Evolutionary conservation across 495 filamentous ascomycete species (phyloP).

Genomic region (Physcia stellaris): DNA sequence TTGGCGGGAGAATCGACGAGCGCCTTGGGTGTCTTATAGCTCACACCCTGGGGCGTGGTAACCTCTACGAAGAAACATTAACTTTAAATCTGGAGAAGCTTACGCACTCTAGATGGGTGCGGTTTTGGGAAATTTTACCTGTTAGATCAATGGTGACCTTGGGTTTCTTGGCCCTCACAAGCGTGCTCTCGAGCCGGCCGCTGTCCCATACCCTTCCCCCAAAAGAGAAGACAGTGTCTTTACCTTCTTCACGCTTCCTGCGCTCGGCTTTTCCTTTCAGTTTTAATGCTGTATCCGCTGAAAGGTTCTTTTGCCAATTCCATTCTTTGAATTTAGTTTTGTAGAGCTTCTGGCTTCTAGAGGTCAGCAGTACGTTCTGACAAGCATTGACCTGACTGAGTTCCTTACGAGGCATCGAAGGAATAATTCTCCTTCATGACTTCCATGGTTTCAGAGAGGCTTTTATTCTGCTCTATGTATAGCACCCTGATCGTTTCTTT

Average conservation of each 20-base stretch:
- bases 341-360: background rate
- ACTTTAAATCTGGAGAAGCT: no score
- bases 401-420: background rate
- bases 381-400: background rate
- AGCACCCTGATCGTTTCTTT: background rate
- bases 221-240: background rate
- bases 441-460: background rate
- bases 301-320: background rate
- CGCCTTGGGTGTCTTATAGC: no score
- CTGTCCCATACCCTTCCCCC: background rate
- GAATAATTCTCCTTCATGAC: background rate
- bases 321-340: constrained; percentile 1
- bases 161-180: no score
- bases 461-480: constrained; percentile 1
- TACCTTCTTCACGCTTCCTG: background rate
- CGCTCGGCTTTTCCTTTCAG: background rate
- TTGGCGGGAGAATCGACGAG: no score
- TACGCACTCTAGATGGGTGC: no score
- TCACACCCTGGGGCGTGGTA: no score
- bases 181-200: no score
- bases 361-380: background rate
- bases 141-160: no score
- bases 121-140: no score
- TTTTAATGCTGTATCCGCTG: background rate
- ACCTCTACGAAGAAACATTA: no score